A percentile compares a stretch with the other conserved stretches of the same genome.
phyloP scores from a whole-genome alignment of 1,139 yeast genomes.

The Saccharomyces hybrid region DNA sequence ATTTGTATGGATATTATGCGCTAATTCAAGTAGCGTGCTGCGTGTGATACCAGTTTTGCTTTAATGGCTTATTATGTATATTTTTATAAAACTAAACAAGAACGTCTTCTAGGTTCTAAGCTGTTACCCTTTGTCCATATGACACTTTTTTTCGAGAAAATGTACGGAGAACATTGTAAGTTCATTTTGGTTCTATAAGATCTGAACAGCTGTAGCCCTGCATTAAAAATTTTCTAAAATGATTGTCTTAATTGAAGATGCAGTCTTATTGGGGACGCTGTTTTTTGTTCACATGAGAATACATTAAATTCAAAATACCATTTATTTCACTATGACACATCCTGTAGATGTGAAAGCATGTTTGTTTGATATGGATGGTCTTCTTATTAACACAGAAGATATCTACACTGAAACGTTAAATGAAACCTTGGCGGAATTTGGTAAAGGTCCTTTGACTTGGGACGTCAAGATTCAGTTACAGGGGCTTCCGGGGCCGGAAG shows the following conservation, averaged over 20 bases:
- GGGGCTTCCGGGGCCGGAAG: conserved; percentile 80
- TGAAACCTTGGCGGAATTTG: conserved; percentile 55
- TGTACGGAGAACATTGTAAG: background rate
- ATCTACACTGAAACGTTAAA: conserved; percentile 73
- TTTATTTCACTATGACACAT: background rate
- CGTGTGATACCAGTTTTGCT: too few relatives aligned
- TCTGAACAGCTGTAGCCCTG: background rate
- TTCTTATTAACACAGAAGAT: conserved; percentile 83
- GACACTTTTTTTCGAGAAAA: background rate
- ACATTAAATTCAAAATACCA: background rate
- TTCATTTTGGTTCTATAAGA: background rate
- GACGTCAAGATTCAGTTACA: conserved; percentile 77
- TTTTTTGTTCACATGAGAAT: background rate
- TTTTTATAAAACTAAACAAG: too few relatives aligned
- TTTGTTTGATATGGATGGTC: conserved; percentile 95
- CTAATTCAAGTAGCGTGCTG: background rate
- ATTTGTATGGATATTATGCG: background rate
- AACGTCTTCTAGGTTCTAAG: background rate
- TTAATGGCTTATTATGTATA: too few relatives aligned
- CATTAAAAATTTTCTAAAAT: background rate
- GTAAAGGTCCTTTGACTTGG: conserved; percentile 81
- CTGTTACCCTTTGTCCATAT: background rate
- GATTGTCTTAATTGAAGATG: too few relatives aligned
- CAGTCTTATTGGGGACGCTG: too few relatives aligned
- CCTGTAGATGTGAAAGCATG: conserved; percentile 60